Evolutionary conservation across 345 rosid species (phyloP), one percentile per base, ranked within the genome.

Genomic region (Fremontodendron californicum): DNA sequence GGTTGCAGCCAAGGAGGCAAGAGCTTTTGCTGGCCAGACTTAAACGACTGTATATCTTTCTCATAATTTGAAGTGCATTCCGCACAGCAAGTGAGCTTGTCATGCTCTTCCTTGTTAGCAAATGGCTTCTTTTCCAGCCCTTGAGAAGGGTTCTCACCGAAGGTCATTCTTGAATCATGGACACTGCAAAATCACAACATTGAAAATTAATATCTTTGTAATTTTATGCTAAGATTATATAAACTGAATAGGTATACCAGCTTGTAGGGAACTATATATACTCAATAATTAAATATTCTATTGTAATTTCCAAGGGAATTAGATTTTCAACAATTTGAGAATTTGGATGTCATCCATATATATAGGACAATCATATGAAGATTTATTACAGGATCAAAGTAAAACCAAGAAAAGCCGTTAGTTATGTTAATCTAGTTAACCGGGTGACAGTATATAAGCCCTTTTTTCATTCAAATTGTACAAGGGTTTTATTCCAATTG

Each of bases 31-130:
- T 84, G 90, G 74, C 75, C 77, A 51, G 91, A 84, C 74, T 86
- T 90, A 54, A 89, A 82, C 2, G 84, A 40, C 51, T 85, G 88
- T 57, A 90, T 93, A 87, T 94, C 97, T 77, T 85, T 90, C 80
- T 91, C 94, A 65, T 83, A 94, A 66, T 85, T 88, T 12, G 86
- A 89, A 69, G 81, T 87, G 89, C 98, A 94, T 78, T 94, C 94
- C 60, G 83, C 85, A 49, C 97, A 94, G 76, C 88, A 86, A 58
- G 55, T 82, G 60, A 89, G 86, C 81, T 84, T 84, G 19, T 87
- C 89, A 79, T 85, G 84, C 51, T 84, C 92, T 43, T 89, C 89
- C 73, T 86, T 89, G 77, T 72, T 84, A 29, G 78, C 80, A 48
- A 78, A 75, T 49, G 90, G 87, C 82, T 88, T 88, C 81, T 80